Evolutionary conservation across 352 stramenopile genomes (phyloP).

Genomic region (Pythium phragmitis): DNA sequence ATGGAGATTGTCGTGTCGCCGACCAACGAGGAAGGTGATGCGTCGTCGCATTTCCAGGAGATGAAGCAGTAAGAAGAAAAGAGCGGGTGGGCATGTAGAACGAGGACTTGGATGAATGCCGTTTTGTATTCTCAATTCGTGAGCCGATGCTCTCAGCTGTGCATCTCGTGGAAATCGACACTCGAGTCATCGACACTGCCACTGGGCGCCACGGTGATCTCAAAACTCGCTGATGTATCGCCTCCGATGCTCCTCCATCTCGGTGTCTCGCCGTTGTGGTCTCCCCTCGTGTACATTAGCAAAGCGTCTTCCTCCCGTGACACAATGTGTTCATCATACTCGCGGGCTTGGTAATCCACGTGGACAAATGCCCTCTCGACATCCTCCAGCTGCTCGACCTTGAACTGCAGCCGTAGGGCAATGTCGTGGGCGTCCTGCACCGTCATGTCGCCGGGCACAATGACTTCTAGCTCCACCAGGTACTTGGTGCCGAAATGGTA

Average conservation of each 20-base stretch:
- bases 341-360: conserved; percentile 87
- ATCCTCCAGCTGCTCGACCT: conserved; percentile 76
- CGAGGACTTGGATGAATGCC: too few species aligned
- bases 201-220: conserved; percentile 50
- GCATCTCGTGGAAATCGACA: conserved; percentile 26
- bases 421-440: conserved; percentile 93
- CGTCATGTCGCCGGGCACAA: conserved; percentile 88
- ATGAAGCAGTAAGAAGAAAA: conserved; percentile 20
- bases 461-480: conserved; percentile 93
- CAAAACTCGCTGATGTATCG: conserved; percentile 1
- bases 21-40: conserved; percentile 71
- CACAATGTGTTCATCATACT: conserved; percentile 79
- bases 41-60: conserved; percentile 28
- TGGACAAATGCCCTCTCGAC: conserved; percentile 92
- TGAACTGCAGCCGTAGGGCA: conserved; percentile 91
- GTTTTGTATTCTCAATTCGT: too few species aligned
- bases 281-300: conserved; percentile 28
- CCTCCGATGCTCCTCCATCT: conserved; percentile 8
- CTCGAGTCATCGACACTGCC: conserved; percentile 59
- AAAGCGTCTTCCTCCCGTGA: conserved; percentile 58
- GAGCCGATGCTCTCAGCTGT: too few species aligned
- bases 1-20: conserved; percentile 39
- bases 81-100: too few species aligned
- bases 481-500: conserved; percentile 96
- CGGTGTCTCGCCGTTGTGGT: conserved; percentile 26